These are phyloP conservation scores for Flaveria floridana DNA, from an alignment of 140 eudicot genomes.

Conservation along the genomic window DNA sequence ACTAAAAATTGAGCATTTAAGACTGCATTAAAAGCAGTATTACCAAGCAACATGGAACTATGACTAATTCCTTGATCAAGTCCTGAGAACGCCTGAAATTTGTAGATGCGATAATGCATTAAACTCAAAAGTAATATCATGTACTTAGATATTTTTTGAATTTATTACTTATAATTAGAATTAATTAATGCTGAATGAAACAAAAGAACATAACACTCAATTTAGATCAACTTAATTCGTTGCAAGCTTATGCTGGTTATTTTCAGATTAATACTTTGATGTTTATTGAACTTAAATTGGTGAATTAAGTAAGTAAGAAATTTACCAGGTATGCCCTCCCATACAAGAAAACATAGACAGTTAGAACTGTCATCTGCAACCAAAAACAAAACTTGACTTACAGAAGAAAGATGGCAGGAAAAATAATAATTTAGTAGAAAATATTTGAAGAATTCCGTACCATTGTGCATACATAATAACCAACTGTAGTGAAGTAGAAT, in stretches of 20 bases:
- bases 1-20: slow-evolving; percentile 93
- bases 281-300: neutral
- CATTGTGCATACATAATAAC: slow-evolving; percentile 95
- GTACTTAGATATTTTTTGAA: neutral
- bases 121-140: slow-evolving; percentile 13
- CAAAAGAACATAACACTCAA: neutral
- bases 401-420: slow-evolving; percentile 4
- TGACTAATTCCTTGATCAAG: slow-evolving; percentile 75
- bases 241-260: neutral
- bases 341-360: slow-evolving; percentile 79
- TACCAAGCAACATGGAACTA: slow-evolving; percentile 57
- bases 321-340: slow-evolving; percentile 89
- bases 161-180: slow-evolving; percentile 11
- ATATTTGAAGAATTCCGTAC: slow-evolving; percentile 34
- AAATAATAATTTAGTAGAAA: neutral
- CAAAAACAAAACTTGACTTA: slow-evolving; percentile 25
- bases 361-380: slow-evolving; percentile 95
- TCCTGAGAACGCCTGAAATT: slow-evolving; percentile 91
- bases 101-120: slow-evolving; percentile 18
- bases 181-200: slow-evolving; percentile 3
- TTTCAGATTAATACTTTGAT: neutral
- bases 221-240: slow-evolving; percentile 5
- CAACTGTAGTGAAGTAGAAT: slow-evolving; percentile 89
- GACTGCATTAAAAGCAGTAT: slow-evolving; percentile 87
- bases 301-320: neutral